Conservation (phyloP, 2,329 filamentous ascomycete species). For the Pseudonectria buxi region DNA sequence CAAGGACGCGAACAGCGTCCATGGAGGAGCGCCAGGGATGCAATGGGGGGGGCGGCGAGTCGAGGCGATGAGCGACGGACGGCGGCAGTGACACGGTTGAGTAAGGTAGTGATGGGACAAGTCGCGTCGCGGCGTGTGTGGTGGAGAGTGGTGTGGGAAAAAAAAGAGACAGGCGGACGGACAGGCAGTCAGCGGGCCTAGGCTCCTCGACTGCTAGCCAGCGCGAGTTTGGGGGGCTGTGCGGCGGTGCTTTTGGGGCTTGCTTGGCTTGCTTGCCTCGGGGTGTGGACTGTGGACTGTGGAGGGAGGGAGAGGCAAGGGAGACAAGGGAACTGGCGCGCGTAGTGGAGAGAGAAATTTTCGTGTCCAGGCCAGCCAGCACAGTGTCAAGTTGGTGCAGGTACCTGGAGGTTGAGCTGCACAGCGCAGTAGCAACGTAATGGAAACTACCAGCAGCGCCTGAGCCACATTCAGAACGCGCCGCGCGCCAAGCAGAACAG, state of each 20-base stretch:
- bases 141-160: constrained; percentile 32
- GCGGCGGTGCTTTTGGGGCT: neutral
- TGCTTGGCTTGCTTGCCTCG: no score
- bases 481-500: no score
- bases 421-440: no score
- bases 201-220: neutral
- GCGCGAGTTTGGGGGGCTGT: no score
- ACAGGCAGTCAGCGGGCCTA: neutral
- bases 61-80: constrained; percentile 28
- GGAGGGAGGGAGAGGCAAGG: neutral
- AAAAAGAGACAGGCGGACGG: constrained; percentile 7
- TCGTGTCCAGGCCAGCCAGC: neutral
- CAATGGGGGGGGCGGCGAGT: constrained; percentile 8
- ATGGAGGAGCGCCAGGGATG: constrained; percentile 31
- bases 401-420: no score
- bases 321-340: neutral
- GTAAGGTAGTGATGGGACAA: constrained; percentile 26
- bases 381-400: neutral
- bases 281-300: no score
- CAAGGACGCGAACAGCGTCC: constrained; percentile 32
- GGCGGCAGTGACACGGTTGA: constrained; percentile 41
- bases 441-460: no score
- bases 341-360: neutral
- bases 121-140: constrained; percentile 38
- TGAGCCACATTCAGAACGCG: neutral